Evolutionary conservation across 2,329 filamentous ascomycete genomes (phyloP), one percentile per base, ranked within the genome.

Genomic region (Calonectria hongkongensis): DNA sequence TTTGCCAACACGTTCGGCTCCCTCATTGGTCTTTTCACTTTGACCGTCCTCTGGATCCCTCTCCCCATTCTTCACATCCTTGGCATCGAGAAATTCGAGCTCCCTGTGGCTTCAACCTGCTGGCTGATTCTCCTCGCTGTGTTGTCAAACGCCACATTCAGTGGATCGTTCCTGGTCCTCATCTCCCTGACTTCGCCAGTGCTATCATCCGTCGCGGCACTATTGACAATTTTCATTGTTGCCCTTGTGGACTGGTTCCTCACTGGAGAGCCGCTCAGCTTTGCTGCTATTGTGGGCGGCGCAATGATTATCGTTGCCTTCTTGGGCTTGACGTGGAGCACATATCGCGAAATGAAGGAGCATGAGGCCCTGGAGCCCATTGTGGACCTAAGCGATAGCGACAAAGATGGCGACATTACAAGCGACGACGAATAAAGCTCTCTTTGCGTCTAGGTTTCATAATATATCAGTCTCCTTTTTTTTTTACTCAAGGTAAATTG

Each of bases 191-290:
- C 97, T 0, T 96, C 94, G 21, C 97, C 97, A 0, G 97, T 99
- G 3, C 88, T 99, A 5, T 96, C 94, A 71, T 97, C 94, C 21
- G 97, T 99, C 13, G 97, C 97, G 0, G 95, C 96, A 2, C 90
- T 99, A 36, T 88, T 99, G 58, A 99, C 97, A 27, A 99, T 99
- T 77, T 98, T 99, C 88, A 91, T 98, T 73, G 97, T 99, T 8
- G 97, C 96, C 0, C 87, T 98, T 36, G 94, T 94, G 68, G 97
- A 99, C 84, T 97, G 97, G 92, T 82, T 96, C 70, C 88, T 96
- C 51, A 97, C 95, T 0, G 95, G 96, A 63, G 89, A 93, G 78
- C 91, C 94, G 0, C 87, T 98, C 25, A 94, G 92, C 65, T 86
- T 88, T 4, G 94, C 95, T 0, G 94, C 96, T 4, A 88, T 98